Evolutionary conservation across 2,329 filamentous ascomycete species (phyloP).

Genomic region (Coleophoma eucalyptorum): DNA sequence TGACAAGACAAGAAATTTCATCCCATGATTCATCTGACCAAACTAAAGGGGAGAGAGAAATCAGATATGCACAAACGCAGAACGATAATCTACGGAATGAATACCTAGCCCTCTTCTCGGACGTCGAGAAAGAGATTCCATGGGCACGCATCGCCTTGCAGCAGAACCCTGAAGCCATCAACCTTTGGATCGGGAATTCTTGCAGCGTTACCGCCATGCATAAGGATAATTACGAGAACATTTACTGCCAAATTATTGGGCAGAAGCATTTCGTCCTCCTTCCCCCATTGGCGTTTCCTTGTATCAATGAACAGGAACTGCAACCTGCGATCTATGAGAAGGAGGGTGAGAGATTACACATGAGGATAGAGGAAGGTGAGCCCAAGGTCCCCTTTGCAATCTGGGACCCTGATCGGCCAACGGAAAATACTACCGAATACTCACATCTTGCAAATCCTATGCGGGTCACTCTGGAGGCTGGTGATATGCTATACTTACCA

Average conservation of each 20-base stretch:
- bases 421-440: constrained; percentile 47
- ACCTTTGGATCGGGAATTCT: constrained; percentile 78
- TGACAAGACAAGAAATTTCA: constrained; percentile 51
- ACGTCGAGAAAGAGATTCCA: constrained; percentile 61
- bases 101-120: constrained; percentile 58
- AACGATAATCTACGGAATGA: constrained; percentile 79
- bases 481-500: constrained; percentile 80
- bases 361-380: constrained; percentile 12
- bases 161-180: constrained; percentile 67
- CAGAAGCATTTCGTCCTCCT: constrained; percentile 72
- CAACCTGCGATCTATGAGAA: constrained; percentile 52
- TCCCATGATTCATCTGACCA: constrained; percentile 15
- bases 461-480: constrained; percentile 64
- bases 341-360: constrained; percentile 7
- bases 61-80: constrained; percentile 76
- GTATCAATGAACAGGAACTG: constrained; percentile 61
- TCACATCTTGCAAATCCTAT: constrained; percentile 57
- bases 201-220: constrained; percentile 68
- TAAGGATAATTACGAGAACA: constrained; percentile 82
- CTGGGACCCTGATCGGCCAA: constrained; percentile 68
- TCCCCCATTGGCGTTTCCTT: constrained; percentile 66
- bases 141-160: constrained; percentile 71
- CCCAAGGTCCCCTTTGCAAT: constrained; percentile 62
- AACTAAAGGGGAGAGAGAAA: constrained; percentile 34
- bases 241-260: constrained; percentile 74